phyloP scores from a whole-genome alignment of 2,329 filamentous ascomycete species.

The Parafenestella ontariensis region DNA sequence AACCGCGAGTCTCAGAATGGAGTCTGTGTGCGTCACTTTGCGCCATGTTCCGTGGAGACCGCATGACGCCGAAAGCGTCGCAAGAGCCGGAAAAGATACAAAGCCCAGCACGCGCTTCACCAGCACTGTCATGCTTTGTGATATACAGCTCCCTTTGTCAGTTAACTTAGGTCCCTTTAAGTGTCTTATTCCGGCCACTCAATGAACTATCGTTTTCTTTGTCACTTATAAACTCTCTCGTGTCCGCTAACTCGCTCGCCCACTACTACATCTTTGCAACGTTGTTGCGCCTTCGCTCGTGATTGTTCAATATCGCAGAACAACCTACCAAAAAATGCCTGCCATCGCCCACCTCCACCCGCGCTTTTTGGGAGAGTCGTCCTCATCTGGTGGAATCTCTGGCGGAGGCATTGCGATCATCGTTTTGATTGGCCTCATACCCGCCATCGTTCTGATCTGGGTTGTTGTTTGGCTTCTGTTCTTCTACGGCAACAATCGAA shows the following conservation, averaged over 20 bases:
- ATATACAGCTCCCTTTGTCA: slow-evolving; percentile 15
- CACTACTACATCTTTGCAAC: background rate
- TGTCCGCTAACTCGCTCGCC: background rate
- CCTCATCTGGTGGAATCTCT: slow-evolving; percentile 18
- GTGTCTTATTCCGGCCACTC: slow-evolving; percentile 2
- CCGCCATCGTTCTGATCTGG: slow-evolving; percentile 31
- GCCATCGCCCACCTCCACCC: slow-evolving; percentile 19
- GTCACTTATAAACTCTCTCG: no score
- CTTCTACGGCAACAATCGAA: slow-evolving; percentile 30
- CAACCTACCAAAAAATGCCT: slow-evolving; percentile 19
- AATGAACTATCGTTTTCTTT: no score
- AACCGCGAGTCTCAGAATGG: slow-evolving; percentile 15
- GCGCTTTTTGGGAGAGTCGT: slow-evolving; percentile 17
- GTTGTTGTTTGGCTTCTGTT: slow-evolving; percentile 38
- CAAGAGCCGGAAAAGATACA: slow-evolving; percentile 17
- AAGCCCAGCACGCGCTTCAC: slow-evolving; percentile 25
- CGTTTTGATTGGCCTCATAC: slow-evolving; percentile 32
- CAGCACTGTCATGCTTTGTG: slow-evolving; percentile 17
- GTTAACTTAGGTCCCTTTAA: background rate
- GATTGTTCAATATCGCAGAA: background rate
- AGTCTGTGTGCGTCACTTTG: slow-evolving; percentile 19
- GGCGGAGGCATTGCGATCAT: slow-evolving; percentile 31
- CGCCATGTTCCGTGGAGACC: background rate
- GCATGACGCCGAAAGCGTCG: slow-evolving; percentile 12
- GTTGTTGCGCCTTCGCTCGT: background rate